Conservation (phyloP, 2,329 filamentous ascomycete genomes). For the Fusarium falciforme region DNA sequence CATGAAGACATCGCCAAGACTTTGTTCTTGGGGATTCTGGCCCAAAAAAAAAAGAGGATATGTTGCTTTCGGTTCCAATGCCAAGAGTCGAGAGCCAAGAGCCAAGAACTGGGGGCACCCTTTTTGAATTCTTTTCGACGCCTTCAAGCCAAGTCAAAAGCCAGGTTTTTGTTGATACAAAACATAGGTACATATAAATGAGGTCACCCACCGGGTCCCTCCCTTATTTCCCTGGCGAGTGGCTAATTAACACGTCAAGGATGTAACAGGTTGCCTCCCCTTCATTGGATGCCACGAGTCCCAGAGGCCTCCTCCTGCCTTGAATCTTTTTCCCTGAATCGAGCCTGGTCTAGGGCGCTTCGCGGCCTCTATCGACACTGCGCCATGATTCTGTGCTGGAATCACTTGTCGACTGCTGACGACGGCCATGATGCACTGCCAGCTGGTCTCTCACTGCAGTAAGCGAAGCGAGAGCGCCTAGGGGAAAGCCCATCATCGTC, state of each 20-base stretch:
- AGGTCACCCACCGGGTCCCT: constrained; percentile 10
- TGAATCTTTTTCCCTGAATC: neutral
- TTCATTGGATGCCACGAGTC: constrained; percentile 6
- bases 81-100: constrained; percentile 18
- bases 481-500: neutral
- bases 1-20: constrained; percentile 39
- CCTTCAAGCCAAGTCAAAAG: neutral
- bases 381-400: neutral
- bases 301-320: constrained; percentile 29
- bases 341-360: neutral
- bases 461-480: neutral
- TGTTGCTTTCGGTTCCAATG: constrained; percentile 4
- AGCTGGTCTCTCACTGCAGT: neutral
- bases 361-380: neutral
- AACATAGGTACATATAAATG: constrained; percentile 2
- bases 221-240: constrained; percentile 25
- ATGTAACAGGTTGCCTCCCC: constrained; percentile 4
- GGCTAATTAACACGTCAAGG: constrained; percentile 25
- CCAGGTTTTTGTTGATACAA: neutral
- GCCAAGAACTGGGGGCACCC: constrained; percentile 10
- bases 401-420: neutral
- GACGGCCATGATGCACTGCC: neutral
- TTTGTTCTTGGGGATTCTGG: neutral
- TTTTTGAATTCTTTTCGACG: constrained; percentile 5
- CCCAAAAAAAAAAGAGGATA: neutral